These are phyloP conservation scores for Bimuria novae-zelandiae DNA, from an alignment of 2,329 filamentous ascomycete species.

Conservation along the genomic window DNA sequence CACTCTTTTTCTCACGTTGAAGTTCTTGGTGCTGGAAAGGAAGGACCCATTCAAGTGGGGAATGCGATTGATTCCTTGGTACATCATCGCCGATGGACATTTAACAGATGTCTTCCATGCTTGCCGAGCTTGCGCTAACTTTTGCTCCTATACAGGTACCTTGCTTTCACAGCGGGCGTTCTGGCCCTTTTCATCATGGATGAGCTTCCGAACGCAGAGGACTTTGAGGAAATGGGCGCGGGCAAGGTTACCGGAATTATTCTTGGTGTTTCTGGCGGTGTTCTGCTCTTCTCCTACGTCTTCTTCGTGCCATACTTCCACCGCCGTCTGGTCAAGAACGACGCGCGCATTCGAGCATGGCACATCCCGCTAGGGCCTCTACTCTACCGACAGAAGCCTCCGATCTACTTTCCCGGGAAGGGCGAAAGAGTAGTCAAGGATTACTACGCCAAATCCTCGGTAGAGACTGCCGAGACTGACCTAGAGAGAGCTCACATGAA, in stretches of 20 bases:
- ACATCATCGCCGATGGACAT: too few relatives aligned
- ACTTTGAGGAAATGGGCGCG: constrained; percentile 18
- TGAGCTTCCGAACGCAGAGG: constrained; percentile 38
- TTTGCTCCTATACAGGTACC: constrained; percentile 33
- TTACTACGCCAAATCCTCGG: constrained; percentile 32
- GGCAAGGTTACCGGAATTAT: constrained; percentile 14
- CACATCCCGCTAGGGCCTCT: constrained; percentile 40
- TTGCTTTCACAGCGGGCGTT: constrained; percentile 52
- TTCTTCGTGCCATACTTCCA: constrained; percentile 22
- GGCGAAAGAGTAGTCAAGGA: constrained; percentile 36
- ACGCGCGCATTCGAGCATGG: constrained; percentile 18
- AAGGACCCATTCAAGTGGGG: constrained; percentile 53
- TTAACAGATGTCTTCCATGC: too few relatives aligned
- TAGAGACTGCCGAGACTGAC: neutral
- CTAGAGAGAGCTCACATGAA: constrained; percentile 8
- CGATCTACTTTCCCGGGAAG: constrained; percentile 45
- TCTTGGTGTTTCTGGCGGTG: constrained; percentile 12
- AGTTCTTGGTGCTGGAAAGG: constrained; percentile 53
- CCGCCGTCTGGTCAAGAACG: constrained; percentile 15
- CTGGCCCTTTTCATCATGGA: constrained; percentile 63
- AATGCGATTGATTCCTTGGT: constrained; percentile 51
- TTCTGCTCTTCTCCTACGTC: constrained; percentile 13
- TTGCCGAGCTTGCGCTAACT: too few relatives aligned
- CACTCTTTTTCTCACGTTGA: constrained; percentile 54
- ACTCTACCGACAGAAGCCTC: constrained; percentile 42